Percentiles rank a stretch among this genome's conserved stretches.
Conservation (phyloP, 2,329 filamentous ascomycete species). For the Claviceps sp. region DNA sequence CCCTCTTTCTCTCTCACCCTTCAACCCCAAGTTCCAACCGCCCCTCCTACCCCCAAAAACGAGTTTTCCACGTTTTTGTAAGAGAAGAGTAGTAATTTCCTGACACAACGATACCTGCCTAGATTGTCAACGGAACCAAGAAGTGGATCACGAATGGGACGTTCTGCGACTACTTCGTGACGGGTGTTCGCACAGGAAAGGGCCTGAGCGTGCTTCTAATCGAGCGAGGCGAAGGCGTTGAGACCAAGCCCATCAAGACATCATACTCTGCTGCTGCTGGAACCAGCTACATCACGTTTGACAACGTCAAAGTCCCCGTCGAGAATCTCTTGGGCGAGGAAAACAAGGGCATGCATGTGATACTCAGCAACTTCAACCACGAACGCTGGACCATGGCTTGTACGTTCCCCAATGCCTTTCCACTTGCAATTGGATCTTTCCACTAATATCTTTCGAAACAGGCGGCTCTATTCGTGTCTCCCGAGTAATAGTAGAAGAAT, state of each 20-base stretch:
- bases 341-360: conserved; percentile 74
- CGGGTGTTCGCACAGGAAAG: conserved; percentile 65
- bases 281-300: conserved; percentile 69
- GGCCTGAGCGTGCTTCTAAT: conserved; percentile 68
- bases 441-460: conserved; percentile 7
- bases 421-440: background rate
- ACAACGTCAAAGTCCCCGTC: conserved; percentile 75
- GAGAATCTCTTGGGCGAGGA: conserved; percentile 68
- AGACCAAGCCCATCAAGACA: conserved; percentile 68
- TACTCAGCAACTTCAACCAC: conserved; percentile 82
- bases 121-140: conserved; percentile 58
- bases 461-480: conserved; percentile 49
- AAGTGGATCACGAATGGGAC: conserved; percentile 81
- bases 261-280: conserved; percentile 68
- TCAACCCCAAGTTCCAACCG: no score
- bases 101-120: background rate
- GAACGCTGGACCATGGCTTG: conserved; percentile 67
- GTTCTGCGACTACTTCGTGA: conserved; percentile 74
- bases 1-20: background rate
- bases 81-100: no score
- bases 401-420: conserved; percentile 18
- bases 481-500: conserved; percentile 65
- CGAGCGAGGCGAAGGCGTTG: conserved; percentile 57
- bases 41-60: no score
- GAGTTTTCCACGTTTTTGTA: no score